phyloP scores from a whole-genome alignment of 805 yeast species.

The Candida incommunis region DNA sequence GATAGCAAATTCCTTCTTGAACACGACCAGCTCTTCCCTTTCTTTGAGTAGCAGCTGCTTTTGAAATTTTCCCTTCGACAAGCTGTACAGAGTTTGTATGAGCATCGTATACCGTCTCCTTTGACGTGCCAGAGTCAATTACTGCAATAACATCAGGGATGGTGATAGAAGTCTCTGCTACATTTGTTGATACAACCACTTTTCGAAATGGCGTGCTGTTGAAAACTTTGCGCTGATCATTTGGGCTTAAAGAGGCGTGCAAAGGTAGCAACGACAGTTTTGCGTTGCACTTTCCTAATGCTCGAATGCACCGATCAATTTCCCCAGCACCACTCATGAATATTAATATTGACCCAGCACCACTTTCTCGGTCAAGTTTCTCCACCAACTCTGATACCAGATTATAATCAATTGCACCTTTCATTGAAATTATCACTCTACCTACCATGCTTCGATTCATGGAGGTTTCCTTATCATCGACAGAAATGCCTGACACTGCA shows the following conservation, averaged over 20 bases:
- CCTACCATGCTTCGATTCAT: conserved; percentile 11
- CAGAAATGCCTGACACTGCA: neutral
- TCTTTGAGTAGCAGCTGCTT: conserved; percentile 81
- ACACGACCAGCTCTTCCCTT: conserved; percentile 99
- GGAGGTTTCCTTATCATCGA: neutral
- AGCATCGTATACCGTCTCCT: conserved; percentile 59
- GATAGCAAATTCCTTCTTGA: conserved; percentile 66
- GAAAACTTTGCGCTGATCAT: conserved; percentile 72
- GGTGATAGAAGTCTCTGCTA: conserved; percentile 95
- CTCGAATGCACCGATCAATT: conserved; percentile 46
- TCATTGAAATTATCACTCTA: conserved; percentile 15
- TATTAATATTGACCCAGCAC: conserved; percentile 60
- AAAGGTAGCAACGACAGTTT: conserved; percentile 48
- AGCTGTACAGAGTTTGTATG: conserved; percentile 53
- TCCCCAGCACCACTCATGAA: conserved; percentile 89
- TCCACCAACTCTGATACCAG: conserved; percentile 21
- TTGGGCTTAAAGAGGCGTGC: conserved; percentile 76
- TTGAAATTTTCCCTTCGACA: conserved; percentile 74
- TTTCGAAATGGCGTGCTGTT: conserved; percentile 45
- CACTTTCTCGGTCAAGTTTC: conserved; percentile 8
- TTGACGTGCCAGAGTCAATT: conserved; percentile 76
- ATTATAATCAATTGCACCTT: conserved; percentile 34
- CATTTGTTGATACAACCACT: conserved; percentile 78
- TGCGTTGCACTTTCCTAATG: conserved; percentile 21
- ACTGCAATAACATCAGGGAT: conserved; percentile 92